These are phyloP conservation scores for Podospora australis DNA, from an alignment of 495 filamentous ascomycete genomes.

Conservation along the genomic window DNA sequence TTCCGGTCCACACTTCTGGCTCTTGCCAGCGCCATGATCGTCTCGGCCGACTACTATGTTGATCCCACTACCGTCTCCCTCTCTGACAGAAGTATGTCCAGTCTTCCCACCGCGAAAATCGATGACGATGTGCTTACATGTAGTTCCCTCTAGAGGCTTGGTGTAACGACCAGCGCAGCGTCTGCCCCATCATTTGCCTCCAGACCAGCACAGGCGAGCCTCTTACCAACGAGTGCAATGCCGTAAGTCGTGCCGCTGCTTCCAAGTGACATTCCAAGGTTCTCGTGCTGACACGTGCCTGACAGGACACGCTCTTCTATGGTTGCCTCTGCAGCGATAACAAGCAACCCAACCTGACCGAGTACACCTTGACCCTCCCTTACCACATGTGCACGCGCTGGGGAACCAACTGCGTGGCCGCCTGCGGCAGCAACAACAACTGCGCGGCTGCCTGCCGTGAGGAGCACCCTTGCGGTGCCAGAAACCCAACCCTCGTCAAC, in stretches of 20 bases:
- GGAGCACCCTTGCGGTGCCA: slow-evolving; percentile 75
- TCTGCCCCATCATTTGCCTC: slow-evolving; percentile 74
- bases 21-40: slow-evolving; percentile 36
- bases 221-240: slow-evolving; percentile 58
- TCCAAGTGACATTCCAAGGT: neutral
- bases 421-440: slow-evolving; percentile 50
- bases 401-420: slow-evolving; percentile 61
- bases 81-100: slow-evolving; percentile 33
- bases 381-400: slow-evolving; percentile 74
- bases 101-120: neutral
- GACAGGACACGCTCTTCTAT: slow-evolving; percentile 60
- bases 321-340: slow-evolving; percentile 71
- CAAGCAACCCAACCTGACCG: slow-evolving; percentile 63
- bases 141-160: slow-evolving; percentile 48
- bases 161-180: slow-evolving; percentile 60
- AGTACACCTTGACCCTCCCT: slow-evolving; percentile 81
- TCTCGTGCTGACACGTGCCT: slow-evolving; percentile 7
- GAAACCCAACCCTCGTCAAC: slow-evolving; percentile 59
- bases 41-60: slow-evolving; percentile 48
- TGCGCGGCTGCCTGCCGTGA: slow-evolving; percentile 61
- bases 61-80: slow-evolving; percentile 53
- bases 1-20: slow-evolving; percentile 40
- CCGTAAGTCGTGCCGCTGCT: slow-evolving; percentile 56
- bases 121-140: slow-evolving; percentile 23
- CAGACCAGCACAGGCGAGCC: slow-evolving; percentile 52